These are phyloP conservation scores for Colletotrichum spaethianum DNA, from an alignment of 2,329 filamentous ascomycete genomes.

Conservation along the genomic window DNA sequence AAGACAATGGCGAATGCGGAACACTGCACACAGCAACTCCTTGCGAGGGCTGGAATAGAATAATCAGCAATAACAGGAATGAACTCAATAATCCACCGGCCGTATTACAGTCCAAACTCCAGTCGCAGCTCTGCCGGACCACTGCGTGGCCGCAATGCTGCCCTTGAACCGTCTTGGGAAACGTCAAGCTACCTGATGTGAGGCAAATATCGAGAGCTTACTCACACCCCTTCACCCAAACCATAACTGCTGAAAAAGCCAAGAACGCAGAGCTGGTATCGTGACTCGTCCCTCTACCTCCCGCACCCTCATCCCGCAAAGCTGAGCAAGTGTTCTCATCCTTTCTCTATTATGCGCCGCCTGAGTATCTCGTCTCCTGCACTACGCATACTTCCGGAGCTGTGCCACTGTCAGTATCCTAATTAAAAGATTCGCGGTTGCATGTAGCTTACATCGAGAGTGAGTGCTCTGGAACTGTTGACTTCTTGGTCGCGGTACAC, in stretches of 20 bases:
- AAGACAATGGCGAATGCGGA: neutral
- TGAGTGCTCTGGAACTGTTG: constrained; percentile 92
- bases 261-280: constrained; percentile 29
- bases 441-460: constrained; percentile 85
- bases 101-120: constrained; percentile 36
- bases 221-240: constrained; percentile 4
- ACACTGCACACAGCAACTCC: neutral
- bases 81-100: constrained; percentile 23
- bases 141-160: constrained; percentile 15
- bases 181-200: constrained; percentile 2
- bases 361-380: neutral
- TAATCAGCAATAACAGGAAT: constrained; percentile 5
- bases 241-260: constrained; percentile 9
- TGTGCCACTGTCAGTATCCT: constrained; percentile 23
- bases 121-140: constrained; percentile 19
- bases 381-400: constrained; percentile 37
- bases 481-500: constrained; percentile 96
- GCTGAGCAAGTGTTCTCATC: neutral
- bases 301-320: neutral
- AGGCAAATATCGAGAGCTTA: neutral
- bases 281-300: constrained; percentile 16
- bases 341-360: neutral
- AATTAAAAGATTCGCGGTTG: neutral
- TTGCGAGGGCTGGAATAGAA: neutral
- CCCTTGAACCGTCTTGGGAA: constrained; percentile 11